These are phyloP conservation scores for Candida montana DNA, from an alignment of 805 yeast genomes.

Conservation along the genomic window DNA sequence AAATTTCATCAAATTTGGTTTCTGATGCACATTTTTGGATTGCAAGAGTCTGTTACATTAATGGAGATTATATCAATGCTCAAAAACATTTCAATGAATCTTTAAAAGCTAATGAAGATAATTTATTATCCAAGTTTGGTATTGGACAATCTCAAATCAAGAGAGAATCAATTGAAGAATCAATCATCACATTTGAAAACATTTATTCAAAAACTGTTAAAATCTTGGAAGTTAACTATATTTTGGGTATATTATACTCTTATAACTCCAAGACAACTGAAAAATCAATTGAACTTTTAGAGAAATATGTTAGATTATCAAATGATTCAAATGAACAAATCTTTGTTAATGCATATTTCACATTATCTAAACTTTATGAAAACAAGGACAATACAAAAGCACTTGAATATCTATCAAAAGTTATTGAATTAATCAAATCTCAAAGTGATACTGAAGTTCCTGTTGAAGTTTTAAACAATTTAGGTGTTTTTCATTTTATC, in stretches of 20 bases:
- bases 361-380: constrained; percentile 69
- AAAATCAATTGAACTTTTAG: constrained; percentile 61
- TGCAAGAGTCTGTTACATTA: constrained; percentile 67
- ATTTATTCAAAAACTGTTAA: constrained; percentile 61
- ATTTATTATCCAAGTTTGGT: constrained; percentile 71
- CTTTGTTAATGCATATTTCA: constrained; percentile 57
- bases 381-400: constrained; percentile 61
- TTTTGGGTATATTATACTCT: constrained; percentile 72
- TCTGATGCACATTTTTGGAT: constrained; percentile 79
- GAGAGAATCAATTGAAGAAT: constrained; percentile 73
- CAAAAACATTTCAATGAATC: constrained; percentile 71
- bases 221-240: constrained; percentile 66
- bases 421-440: constrained; percentile 43
- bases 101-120: constrained; percentile 55
- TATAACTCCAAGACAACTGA: constrained; percentile 23
- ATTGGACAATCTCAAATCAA: constrained; percentile 79
- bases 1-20: constrained; percentile 35
- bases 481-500: constrained; percentile 77
- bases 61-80: constrained; percentile 60
- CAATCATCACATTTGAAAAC: constrained; percentile 78
- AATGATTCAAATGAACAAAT: constrained; percentile 54
- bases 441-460: constrained; percentile 32
- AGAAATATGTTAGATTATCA: constrained; percentile 62
- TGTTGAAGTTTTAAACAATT: constrained; percentile 66
- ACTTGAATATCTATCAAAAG: constrained; percentile 53